Base-by-base conservation (phyloP, 345 rosid genomes). In the Toxicodendron radicans region DNA sequence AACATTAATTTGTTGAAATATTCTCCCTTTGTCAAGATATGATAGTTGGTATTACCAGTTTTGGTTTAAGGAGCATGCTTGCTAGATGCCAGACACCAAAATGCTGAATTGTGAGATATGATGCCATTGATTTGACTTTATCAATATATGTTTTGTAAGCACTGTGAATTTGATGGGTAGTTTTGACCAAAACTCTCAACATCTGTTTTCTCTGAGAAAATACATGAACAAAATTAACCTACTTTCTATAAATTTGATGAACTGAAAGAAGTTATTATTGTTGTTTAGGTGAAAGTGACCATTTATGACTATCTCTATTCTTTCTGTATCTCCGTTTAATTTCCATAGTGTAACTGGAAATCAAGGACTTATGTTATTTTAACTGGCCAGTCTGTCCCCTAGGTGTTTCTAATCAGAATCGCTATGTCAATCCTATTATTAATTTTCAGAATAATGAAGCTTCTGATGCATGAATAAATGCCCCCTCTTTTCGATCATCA, bases 311-410 rank as follows among this genome's bases (percentile, higher is more conserved):
- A 64, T 64, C 32, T 64, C 35, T 10, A 10, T 17, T 45, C 46
- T 68, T 27, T 51, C 5, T n/a, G 43, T 66, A 27, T 49, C 20
- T 30, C 30, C 10, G 0, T 38, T 16, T 23, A 27, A 13, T 49
- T 66, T 49, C 33, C 59, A 32, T 18, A 32, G 32, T 30, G 49
- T 67, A 67, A 52, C 46, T 32, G 30, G 17, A 54, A 69, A 69
- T 33, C 45, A 54, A 56, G 63, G 73, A 56, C 32, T 54, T 13
- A 10, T 21, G 54, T 32, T 35, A 68, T 68, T 38, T 51, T 68
- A 7, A 51, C 46, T 51, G 59, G 54, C 59, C 17, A 30, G 58
- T 49, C 30, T 5, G 14, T 20, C n/a, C 41, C 49, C 41, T 56
- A 10, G 32, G 41, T 56, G 32, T 35, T 56, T 69, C 20, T 57